Base-by-base conservation (phyloP, 495 filamentous ascomycete genomes). In the Clavariopsis aquatica region DNA sequence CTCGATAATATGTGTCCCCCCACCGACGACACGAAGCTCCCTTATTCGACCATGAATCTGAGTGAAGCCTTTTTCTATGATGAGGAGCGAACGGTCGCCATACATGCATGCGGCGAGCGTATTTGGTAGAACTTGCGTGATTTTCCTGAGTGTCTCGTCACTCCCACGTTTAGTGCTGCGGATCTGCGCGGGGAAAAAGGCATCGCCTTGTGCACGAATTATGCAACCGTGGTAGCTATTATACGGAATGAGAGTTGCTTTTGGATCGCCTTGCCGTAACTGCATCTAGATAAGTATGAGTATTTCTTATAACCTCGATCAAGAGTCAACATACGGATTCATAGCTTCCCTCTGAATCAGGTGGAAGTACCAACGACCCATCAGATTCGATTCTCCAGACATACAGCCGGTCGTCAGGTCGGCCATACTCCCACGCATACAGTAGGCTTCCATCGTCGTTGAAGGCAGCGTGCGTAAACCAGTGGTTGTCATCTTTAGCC, bases 391-490 rank as follows among this genome's bases (percentile, higher is more conserved):
- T 57, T 9, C 20, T n/a, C 54, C 54, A 57, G 2, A 57, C 36
- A 12, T 15, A 43, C 54, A 57, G 45, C 15, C 29, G 22, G 22
- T 57, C 54, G 17, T 57, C 36, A 2, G 36, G 54, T 19, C 54
- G 29, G 22, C 54, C 54, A 38, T 22, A 43, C 36, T 57, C 31
- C 54, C 54, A 57, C 7, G 54, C 54, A 27, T 57, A 57, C 6
- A 57, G 36, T 12, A 45, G 10, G 31, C 28, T 57, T 41, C 54
- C 54, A 17, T 57, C 54, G 17, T 57, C 36, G 22, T 45, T 57
- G 36, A 57, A 57, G 7, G 31, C 36, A 7, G 36, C 54, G 23
- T 57, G 17, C 27, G 20, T 57, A 17, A 57, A 57, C 2, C 15
- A 20, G 23, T 57, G 54, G 23, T 57, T 34, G 31, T 34, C 52